Evolutionary conservation across 2,329 filamentous ascomycete genomes (phyloP).

Genomic region (Cladosporium sp.): DNA sequence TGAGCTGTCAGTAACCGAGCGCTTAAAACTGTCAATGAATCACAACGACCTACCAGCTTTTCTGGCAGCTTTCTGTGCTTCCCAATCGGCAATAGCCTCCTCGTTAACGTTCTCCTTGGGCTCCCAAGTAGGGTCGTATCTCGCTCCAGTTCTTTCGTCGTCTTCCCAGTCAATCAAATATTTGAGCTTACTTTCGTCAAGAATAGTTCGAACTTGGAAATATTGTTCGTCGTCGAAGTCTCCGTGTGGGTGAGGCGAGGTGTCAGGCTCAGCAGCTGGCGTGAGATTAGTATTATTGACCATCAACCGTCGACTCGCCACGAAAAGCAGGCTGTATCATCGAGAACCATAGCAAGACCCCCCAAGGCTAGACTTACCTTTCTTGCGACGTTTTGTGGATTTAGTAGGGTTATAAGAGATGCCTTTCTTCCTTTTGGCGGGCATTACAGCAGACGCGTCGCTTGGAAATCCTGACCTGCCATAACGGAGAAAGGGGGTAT

Average conservation of each 20-base stretch:
- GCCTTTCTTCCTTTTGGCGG: slow-evolving; percentile 8
- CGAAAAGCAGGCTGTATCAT: no score
- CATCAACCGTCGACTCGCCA: no score
- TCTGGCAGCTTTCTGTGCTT: slow-evolving; percentile 24
- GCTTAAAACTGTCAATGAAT: neutral
- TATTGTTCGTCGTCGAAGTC: slow-evolving; percentile 22
- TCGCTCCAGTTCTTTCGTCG: slow-evolving; percentile 45
- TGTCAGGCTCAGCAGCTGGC: slow-evolving; percentile 1
- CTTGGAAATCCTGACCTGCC: slow-evolving; percentile 3
- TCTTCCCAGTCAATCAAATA: slow-evolving; percentile 57
- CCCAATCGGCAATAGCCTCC: slow-evolving; percentile 34
- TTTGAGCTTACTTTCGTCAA: slow-evolving; percentile 30
- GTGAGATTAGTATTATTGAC: neutral
- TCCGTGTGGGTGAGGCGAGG: slow-evolving; percentile 24
- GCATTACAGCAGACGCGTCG: slow-evolving; percentile 8
- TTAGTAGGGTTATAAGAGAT: slow-evolving; percentile 8
- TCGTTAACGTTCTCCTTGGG: slow-evolving; percentile 34
- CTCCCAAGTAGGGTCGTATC: slow-evolving; percentile 51
- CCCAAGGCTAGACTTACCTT: slow-evolving; percentile 1
- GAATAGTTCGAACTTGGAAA: slow-evolving; percentile 28
- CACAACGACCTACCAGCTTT: slow-evolving; percentile 1
- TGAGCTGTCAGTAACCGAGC: neutral
- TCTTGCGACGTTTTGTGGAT: slow-evolving; percentile 9
- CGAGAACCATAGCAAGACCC: no score
- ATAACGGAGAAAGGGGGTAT: neutral